Evolutionary conservation across 139 green algal species (phyloP).

Genomic region (Tetradesmus lagerheimii): DNA sequence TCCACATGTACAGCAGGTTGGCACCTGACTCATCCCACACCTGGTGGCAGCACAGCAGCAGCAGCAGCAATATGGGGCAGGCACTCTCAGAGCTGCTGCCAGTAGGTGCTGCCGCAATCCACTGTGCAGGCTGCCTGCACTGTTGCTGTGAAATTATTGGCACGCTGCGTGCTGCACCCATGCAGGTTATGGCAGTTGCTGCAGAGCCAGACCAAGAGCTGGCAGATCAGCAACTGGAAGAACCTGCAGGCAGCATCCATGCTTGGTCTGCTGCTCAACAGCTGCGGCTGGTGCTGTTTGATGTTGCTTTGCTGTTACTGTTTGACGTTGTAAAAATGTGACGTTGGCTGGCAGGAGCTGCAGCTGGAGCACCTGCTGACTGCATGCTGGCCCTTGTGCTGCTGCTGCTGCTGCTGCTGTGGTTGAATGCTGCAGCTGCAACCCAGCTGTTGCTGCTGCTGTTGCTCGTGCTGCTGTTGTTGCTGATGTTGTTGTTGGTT

Average conservation of each 20-base stretch:
- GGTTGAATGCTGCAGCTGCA: too few species aligned
- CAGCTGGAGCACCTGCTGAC: conserved; percentile 14
- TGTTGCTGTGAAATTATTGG: too few species aligned
- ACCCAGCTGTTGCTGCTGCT: too few species aligned
- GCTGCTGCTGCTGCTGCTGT: too few species aligned
- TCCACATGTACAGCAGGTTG: conserved; percentile 49
- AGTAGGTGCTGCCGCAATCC: background rate
- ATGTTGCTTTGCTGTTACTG: background rate
- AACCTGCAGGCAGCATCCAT: background rate
- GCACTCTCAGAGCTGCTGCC: background rate
- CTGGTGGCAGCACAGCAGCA: conserved; percentile 24
- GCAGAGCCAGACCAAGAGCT: too few species aligned
- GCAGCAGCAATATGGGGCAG: background rate
- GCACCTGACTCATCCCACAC: conserved; percentile 52
- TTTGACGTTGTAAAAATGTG: background rate
- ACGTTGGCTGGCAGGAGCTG: background rate
- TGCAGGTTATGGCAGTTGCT: too few species aligned
- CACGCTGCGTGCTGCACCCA: too few species aligned
- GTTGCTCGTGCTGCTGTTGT: too few species aligned
- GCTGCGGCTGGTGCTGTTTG: background rate
- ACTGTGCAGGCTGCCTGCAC: background rate
- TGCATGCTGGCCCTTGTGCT: too few species aligned
- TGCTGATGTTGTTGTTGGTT: too few species aligned
- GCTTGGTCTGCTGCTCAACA: too few species aligned
- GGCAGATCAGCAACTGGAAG: too few species aligned